Evolutionary conservation across 2,329 filamentous ascomycete species (phyloP).

Genomic region (Knufia fluminis): DNA sequence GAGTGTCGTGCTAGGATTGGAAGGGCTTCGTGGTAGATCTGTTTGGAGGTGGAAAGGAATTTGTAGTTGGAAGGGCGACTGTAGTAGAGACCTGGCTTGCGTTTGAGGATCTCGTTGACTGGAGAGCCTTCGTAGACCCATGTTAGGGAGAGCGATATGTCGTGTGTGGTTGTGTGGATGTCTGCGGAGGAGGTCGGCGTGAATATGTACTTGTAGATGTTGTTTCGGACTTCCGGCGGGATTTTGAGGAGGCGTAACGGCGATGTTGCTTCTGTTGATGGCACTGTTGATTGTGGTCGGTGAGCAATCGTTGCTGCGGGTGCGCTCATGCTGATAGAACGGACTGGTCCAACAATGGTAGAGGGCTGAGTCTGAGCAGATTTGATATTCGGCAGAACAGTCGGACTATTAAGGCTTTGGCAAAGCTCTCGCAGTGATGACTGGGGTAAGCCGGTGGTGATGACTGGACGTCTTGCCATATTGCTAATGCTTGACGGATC

Average conservation of each 20-base stretch:
- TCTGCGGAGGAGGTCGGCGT: neutral
- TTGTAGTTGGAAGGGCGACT: neutral
- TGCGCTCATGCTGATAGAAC: too few relatives aligned
- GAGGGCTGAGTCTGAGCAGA: too few relatives aligned
- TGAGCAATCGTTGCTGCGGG: too few relatives aligned
- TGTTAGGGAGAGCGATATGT: neutral
- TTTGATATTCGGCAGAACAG: too few relatives aligned
- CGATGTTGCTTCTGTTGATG: neutral
- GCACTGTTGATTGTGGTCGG: neutral
- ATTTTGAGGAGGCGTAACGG: neutral
- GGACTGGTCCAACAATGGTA: too few relatives aligned
- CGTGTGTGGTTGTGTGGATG: neutral
- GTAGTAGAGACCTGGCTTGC: neutral
- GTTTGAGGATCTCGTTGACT: neutral
- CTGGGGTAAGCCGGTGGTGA: too few relatives aligned
- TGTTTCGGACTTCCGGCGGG: neutral
- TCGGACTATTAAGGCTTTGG: too few relatives aligned
- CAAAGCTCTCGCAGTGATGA: too few relatives aligned
- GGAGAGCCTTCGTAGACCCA: neutral
- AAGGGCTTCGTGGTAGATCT: neutral
- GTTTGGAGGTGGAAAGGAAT: neutral
- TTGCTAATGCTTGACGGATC: too few relatives aligned
- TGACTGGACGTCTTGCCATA: too few relatives aligned
- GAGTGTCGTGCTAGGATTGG: neutral
- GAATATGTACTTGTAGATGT: neutral